Conservation (phyloP, 805 yeast genomes). For the Candida argentea region DNA sequence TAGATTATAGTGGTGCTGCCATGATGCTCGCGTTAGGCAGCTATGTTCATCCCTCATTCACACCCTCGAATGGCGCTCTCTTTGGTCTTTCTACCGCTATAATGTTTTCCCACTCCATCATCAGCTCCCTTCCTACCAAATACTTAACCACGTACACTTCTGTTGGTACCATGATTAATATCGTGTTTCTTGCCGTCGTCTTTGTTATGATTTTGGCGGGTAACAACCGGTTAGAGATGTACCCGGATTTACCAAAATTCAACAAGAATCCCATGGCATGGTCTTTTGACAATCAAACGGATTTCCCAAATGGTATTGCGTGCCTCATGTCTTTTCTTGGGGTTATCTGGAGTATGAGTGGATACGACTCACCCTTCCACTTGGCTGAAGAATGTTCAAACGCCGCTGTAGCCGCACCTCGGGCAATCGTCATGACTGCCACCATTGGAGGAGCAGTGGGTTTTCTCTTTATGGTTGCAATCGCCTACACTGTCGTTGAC, state of each 20-base stretch:
- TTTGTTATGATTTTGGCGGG: constrained; percentile 46
- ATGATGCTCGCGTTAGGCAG: constrained; percentile 45
- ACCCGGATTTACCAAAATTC: constrained; percentile 32
- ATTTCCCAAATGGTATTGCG: constrained; percentile 54
- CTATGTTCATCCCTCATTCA: constrained; percentile 29
- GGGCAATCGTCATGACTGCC: constrained; percentile 53
- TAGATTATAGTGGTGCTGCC: constrained; percentile 45
- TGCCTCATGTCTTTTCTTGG: constrained; percentile 48
- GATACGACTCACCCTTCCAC: constrained; percentile 69
- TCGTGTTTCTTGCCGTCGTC: constrained; percentile 40
- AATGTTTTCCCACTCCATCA: constrained; percentile 34
- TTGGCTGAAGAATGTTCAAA: constrained; percentile 64
- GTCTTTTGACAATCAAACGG: constrained; percentile 47
- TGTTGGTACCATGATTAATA: constrained; percentile 39
- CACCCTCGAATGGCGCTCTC: constrained; percentile 37
- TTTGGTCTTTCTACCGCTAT: constrained; percentile 45
- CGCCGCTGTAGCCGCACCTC: constrained; percentile 56
- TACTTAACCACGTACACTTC: constrained; percentile 44
- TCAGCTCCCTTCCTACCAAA: constrained; percentile 45
- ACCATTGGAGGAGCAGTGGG: constrained; percentile 46
- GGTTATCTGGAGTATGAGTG: constrained; percentile 66
- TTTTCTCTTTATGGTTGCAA: constrained; percentile 47
- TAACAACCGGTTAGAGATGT: constrained; percentile 29
- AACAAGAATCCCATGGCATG: constrained; percentile 42
- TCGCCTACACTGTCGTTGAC: constrained; percentile 51